phyloP scores from a whole-genome alignment of 1,284 basidiomycete species.

The Sporisorium reilianum region DNA sequence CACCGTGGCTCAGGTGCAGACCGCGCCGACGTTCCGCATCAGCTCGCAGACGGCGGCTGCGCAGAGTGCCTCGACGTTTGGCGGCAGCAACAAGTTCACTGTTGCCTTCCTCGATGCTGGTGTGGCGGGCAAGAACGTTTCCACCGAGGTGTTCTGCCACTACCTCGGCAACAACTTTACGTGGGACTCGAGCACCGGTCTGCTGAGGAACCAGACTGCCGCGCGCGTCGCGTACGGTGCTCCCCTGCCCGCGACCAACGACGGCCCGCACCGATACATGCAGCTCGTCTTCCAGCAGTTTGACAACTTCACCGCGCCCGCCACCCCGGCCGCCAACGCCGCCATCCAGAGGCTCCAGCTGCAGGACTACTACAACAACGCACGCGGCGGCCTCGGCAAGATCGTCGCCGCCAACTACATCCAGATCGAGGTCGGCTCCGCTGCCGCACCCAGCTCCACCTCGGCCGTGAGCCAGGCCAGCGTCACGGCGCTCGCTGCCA shows the following conservation, averaged over 20 bases:
- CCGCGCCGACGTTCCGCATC: slow-evolving; percentile 47
- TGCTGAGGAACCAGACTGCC: slow-evolving; percentile 36
- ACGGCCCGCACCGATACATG: slow-evolving; percentile 59
- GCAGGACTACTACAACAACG: slow-evolving; percentile 43
- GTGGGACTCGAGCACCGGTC: slow-evolving; percentile 24
- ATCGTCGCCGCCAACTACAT: slow-evolving; percentile 60
- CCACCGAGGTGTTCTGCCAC: slow-evolving; percentile 43
- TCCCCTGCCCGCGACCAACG: slow-evolving; percentile 45
- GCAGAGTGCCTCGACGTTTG: slow-evolving; percentile 23
- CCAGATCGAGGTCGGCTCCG: slow-evolving; percentile 50
- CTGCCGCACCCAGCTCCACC: slow-evolving; percentile 42
- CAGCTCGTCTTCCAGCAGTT: slow-evolving; percentile 59
- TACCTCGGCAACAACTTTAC: slow-evolving; percentile 53
- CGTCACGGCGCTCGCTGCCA: slow-evolving; percentile 41
- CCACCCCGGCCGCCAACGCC: slow-evolving; percentile 34
- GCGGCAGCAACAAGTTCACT: slow-evolving; percentile 37
- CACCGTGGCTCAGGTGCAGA: slow-evolving; percentile 49
- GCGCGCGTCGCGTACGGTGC: slow-evolving; percentile 49
- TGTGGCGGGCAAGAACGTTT: slow-evolving; percentile 49
- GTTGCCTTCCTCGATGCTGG: slow-evolving; percentile 47
- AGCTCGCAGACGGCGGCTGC: slow-evolving; percentile 34
- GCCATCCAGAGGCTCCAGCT: slow-evolving; percentile 32
- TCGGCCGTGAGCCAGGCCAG: slow-evolving; percentile 33
- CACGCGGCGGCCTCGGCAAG: slow-evolving; percentile 52
- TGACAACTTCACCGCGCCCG: slow-evolving; percentile 51